phyloP scores from a whole-genome alignment of 2,329 filamentous ascomycete species.

The Aureobasidium sp. region DNA sequence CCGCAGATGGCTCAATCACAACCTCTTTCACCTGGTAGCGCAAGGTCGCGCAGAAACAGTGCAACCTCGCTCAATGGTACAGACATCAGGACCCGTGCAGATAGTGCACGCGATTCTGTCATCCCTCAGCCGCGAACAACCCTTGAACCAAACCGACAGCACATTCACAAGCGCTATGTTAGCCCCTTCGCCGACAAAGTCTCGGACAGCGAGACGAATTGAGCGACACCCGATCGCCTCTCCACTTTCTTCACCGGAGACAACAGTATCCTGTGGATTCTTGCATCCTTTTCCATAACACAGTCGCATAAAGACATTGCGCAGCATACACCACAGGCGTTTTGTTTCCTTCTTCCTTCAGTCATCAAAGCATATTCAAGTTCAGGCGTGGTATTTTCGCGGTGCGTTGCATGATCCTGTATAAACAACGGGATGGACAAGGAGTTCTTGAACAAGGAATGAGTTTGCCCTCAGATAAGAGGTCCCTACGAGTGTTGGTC shows the following conservation, averaged over 20 bases:
- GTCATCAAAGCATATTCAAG: background rate
- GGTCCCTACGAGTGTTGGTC: no score
- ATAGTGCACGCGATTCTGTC: conserved; percentile 24
- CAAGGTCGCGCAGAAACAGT: conserved; percentile 23
- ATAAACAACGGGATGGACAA: background rate
- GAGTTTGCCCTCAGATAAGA: no score
- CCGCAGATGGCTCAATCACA: conserved; percentile 24
- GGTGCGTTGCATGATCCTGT: background rate
- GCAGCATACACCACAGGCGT: background rate
- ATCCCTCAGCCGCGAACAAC: conserved; percentile 8
- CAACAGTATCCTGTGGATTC: background rate
- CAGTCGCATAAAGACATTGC: background rate
- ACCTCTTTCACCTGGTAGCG: conserved; percentile 21
- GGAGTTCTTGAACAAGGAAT: background rate
- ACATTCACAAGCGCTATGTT: conserved; percentile 10
- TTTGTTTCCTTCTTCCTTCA: background rate
- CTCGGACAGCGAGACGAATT: conserved; percentile 8
- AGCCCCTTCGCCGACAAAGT: conserved; percentile 7
- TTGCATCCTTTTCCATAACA: background rate
- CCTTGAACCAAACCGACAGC: conserved; percentile 9
- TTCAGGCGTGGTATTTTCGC: background rate
- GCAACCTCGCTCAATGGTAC: conserved; percentile 20
- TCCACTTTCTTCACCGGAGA: background rate
- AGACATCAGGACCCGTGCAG: conserved; percentile 24
- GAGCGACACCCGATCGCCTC: background rate